Base-by-base conservation (phyloP, 2,329 filamentous ascomycete genomes). In the Ambrosiella cleistominuta region DNA sequence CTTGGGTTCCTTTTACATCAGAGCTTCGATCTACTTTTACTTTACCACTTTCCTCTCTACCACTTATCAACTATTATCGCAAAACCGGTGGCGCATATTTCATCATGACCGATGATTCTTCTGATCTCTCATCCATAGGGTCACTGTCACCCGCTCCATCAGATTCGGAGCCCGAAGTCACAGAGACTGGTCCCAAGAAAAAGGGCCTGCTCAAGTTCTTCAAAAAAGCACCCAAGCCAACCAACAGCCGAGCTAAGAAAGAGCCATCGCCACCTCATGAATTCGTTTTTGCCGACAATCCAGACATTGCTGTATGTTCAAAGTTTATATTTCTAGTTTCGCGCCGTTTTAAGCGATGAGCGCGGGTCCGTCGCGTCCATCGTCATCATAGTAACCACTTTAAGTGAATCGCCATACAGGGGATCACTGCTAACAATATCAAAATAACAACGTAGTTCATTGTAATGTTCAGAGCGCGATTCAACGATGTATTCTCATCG, bases 381-480 rank as follows among this genome's bases (percentile, higher is more conserved):
- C 55, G 64, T 64, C 63, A 66, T 65, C 61, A 60, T 42, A 40
- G 60, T 58, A 63, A 62, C 44, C 54, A 45, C 39, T 53, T 54
- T 38, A 19, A 44, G 12, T 60, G 42, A 9, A 12, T 35, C 12
- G 27, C 17, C 47, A 42, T 17, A 44, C n/a, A 45, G 52, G 51
- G 50, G 15, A 37, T 40, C 2, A 45, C 9, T 7, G 65, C 70
- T 71, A 67, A 70, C 65, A 60, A 62, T 62, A 60, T 59, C 64
- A 58, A 45, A 38, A 13, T 66, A 13, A 42, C 27, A 19, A 11
- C 42, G 64, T 66, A 96, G 88, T 96, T 98, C 72, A 87, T 98
- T 70, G 88, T 97, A 64, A 96, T 95, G 88, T 98, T 97, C 72
- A 83, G 91, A 69, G 86, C 86, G 70, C 88, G 93, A 67, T 97